phyloP scores from a whole-genome alignment of 345 rosid species.

The Psidium friedrichsthalianum region DNA sequence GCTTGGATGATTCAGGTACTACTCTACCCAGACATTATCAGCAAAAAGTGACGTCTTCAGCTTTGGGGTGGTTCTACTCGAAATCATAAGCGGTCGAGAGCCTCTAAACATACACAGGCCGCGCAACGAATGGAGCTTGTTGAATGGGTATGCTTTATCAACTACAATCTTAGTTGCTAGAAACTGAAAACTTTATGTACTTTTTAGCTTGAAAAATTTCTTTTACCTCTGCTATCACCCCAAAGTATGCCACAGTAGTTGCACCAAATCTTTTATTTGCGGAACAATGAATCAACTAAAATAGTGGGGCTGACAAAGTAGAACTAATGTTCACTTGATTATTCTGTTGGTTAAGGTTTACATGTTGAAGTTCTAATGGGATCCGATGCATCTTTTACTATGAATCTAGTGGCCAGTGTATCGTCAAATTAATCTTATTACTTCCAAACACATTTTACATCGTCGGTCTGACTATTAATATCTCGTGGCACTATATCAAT shows the following conservation, averaged over 20 bases:
- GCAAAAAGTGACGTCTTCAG: constrained; percentile 69
- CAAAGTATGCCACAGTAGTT: neutral
- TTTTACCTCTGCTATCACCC: neutral
- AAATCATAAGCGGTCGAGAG: constrained; percentile 54
- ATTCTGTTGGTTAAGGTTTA: neutral
- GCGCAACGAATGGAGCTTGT: constrained; percentile 62
- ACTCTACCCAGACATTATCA: constrained; percentile 57
- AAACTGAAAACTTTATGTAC: neutral
- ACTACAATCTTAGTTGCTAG: neutral
- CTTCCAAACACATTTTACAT: neutral
- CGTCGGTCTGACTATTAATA: neutral
- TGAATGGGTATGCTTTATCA: constrained; percentile 43
- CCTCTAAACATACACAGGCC: constrained; percentile 64
- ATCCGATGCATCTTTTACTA: neutral
- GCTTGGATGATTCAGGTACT: constrained; percentile 33
- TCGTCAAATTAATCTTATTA: neutral
- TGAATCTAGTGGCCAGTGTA: neutral
- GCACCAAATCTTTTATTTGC: neutral
- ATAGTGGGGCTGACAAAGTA: neutral
- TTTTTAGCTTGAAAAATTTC: neutral
- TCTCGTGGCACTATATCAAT: neutral
- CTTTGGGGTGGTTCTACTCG: constrained; percentile 63
- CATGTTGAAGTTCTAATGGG: neutral
- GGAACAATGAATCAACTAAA: neutral
- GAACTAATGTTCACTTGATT: neutral